Evolutionary conservation across 306 rosid species (phyloP).

Genomic region (Cicer bijugum): DNA sequence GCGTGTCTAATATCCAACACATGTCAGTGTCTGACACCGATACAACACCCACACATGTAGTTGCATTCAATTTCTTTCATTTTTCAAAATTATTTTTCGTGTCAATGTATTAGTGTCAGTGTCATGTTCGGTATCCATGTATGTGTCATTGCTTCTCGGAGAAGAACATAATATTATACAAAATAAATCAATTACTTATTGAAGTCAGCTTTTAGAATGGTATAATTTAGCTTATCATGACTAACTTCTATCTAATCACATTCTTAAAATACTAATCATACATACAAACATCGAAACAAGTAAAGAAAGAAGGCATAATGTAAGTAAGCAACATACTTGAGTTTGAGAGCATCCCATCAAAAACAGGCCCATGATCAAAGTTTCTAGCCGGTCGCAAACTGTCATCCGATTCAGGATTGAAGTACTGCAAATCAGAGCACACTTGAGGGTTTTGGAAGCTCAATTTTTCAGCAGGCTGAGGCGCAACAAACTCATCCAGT

Average conservation of each 20-base stretch:
- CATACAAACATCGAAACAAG: not conserved
- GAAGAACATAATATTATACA: too few species aligned
- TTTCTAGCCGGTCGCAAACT: constrained; percentile 56
- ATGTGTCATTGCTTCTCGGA: too few species aligned
- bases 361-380: constrained; percentile 59
- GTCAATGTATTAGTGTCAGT: too few species aligned
- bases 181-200: not conserved
- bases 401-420: constrained; percentile 64
- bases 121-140: too few species aligned
- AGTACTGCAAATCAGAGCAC: constrained; percentile 65
- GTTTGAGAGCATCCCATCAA: constrained; percentile 68
- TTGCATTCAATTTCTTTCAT: too few species aligned
- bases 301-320: constrained; percentile 7
- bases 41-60: too few species aligned
- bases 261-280: not conserved
- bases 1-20: too few species aligned
- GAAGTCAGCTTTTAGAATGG: not conserved
- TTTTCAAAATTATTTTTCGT: too few species aligned
- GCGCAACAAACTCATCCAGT: constrained; percentile 59
- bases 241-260: not conserved
- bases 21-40: too few species aligned
- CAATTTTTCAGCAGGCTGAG: constrained; percentile 60
- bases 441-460: constrained; percentile 69
- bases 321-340: constrained; percentile 51
- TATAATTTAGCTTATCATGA: not conserved